Evolutionary conservation across 2,329 filamentous ascomycete species (phyloP).

Genomic region (Epichloe aotearoae): DNA sequence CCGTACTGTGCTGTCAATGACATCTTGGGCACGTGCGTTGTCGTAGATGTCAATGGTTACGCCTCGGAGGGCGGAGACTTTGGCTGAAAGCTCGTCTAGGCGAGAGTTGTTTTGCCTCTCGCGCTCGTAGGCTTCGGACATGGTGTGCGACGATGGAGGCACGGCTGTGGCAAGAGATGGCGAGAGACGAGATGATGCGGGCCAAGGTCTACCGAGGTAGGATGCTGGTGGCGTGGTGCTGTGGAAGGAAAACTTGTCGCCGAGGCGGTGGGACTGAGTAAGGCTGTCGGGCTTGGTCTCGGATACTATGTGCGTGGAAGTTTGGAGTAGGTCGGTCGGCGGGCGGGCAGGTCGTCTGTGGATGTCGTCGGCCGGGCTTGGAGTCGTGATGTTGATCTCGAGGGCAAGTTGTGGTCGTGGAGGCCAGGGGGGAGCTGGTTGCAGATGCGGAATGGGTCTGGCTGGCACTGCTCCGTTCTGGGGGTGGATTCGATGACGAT

Average conservation of each 20-base stretch:
- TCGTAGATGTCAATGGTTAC: constrained; percentile 98
- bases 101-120: constrained; percentile 90
- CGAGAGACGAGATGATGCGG: not conserved
- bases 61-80: constrained; percentile 82
- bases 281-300: no score
- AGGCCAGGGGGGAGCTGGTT: no score
- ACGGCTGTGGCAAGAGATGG: not conserved
- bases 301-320: no score
- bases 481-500: no score
- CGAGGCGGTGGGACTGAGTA: not conserved
- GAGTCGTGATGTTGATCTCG: no score
- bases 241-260: not conserved
- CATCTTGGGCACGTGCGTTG: constrained; percentile 74
- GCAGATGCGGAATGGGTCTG: no score
- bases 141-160: constrained; percentile 17
- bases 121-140: constrained; percentile 69
- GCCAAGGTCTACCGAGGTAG: not conserved
- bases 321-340: no score
- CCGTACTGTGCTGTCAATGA: constrained; percentile 75
- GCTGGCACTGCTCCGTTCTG: no score
- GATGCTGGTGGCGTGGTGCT: not conserved
- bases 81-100: constrained; percentile 77
- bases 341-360: no score
- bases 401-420: no score
- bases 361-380: no score